Base-by-base conservation (phyloP, 2,329 filamentous ascomycete genomes). In the Sporothrix protearum region DNA sequence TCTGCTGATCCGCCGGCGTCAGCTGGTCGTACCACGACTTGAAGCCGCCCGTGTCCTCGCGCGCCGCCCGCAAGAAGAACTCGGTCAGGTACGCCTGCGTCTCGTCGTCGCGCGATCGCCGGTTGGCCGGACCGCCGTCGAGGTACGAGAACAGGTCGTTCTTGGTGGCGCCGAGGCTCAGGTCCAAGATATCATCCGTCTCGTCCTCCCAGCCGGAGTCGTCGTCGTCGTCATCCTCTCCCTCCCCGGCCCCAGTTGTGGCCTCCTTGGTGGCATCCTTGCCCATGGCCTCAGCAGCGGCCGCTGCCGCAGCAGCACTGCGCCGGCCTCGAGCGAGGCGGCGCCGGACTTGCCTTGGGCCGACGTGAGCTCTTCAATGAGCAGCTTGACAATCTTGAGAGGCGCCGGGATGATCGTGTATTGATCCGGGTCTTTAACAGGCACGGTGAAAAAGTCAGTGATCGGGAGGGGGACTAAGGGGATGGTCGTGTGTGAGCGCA, bases 331-430 rank as follows among this genome's bases (percentile, higher is more conserved):
- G 8, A 73, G 69, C 28, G 68, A 69, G n/a, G 68, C 68, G 66
- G 83, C 83, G 64, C 71, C 73, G 73, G 84, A 82, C n/a, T 82
- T 81, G 30, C 92, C 93, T 4, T 92, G 90, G 1, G 94, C 93
- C 0, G 92, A 93, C 6, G 92, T 85, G 2, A 99, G 88, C 82
- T 99, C 96, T 78, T 97, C 93, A 63, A 98, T 91, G 9, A 99
- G 88, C 3, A 98, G 91, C 84, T 99, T 99, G 81, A 98, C 83
- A 73, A 99, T 97, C 83, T 99, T 99, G 78, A 99, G 86, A 1
- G 93, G 90, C 0, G 94, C 94, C 0, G 94, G 89, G 72, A 99
- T 89, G 73, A 92, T 88, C 6, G 94, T 97, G 83, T 91, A 98
- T 79, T 91, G 90, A 79, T 97, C 94, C 19, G 96, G 96, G 79